These are phyloP conservation scores for Pichia membranifaciens DNA, from an alignment of 805 yeast species.

Conservation along the genomic window DNA sequence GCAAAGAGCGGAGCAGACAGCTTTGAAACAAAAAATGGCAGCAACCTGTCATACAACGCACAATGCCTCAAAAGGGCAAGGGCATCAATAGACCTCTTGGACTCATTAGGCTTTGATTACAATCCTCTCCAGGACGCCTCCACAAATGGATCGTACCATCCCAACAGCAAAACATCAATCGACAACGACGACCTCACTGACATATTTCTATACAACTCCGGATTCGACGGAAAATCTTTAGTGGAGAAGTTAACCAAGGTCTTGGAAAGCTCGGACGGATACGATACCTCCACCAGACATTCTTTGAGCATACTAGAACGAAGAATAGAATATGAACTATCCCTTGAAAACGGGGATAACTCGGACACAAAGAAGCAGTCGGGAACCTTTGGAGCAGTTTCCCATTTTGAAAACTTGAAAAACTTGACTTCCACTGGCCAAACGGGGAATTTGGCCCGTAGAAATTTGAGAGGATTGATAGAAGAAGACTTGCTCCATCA, in stretches of 20 bases:
- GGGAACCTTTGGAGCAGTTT: background rate
- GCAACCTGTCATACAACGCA: background rate
- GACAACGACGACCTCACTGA: conserved; percentile 3
- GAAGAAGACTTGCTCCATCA: conserved; percentile 55
- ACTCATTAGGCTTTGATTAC: conserved; percentile 7
- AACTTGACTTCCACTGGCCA: conserved; percentile 28
- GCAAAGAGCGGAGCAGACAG: background rate
- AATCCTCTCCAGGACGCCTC: background rate
- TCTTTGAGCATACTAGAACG: conserved; percentile 26
- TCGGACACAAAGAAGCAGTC: background rate
- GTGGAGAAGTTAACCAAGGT: conserved; percentile 10
- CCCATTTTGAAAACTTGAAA: conserved; percentile 13
- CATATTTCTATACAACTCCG: background rate
- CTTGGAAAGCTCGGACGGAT: conserved; percentile 25
- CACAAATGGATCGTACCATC: background rate
- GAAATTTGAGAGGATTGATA: conserved; percentile 52
- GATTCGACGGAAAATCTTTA: conserved; percentile 7
- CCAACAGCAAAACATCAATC: background rate
- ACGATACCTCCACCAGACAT: conserved; percentile 33
- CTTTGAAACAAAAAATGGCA: background rate
- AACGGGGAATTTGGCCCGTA: conserved; percentile 53
- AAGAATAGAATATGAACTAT: conserved; percentile 16
- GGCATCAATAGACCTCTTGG: conserved; percentile 11
- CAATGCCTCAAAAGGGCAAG: conserved; percentile 10
- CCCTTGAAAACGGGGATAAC: background rate